These are phyloP conservation scores for Pulveroboletus sp. DNA, from an alignment of 768 basidiomycete species.

Conservation along the genomic window DNA sequence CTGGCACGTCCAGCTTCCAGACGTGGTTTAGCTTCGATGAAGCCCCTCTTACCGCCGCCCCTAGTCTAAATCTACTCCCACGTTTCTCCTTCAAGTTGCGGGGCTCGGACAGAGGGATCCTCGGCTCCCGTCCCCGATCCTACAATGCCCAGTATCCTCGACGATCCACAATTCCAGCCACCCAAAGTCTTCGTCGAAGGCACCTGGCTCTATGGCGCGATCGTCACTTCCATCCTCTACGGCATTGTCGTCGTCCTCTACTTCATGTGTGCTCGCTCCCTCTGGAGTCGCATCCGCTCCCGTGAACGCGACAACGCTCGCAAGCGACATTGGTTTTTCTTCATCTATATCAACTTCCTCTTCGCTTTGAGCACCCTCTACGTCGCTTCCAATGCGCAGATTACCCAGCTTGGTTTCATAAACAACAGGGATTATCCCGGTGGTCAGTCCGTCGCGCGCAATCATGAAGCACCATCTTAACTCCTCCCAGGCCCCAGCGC, in stretches of 20 bases:
- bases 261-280: constrained; percentile 25
- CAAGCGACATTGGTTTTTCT: constrained; percentile 26
- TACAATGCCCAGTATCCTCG: constrained; percentile 15
- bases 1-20: neutral
- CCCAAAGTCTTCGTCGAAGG: constrained; percentile 22
- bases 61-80: constrained; percentile 1
- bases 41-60: neutral
- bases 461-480: neutral
- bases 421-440: constrained; percentile 31
- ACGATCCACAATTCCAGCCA: constrained; percentile 9
- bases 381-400: constrained; percentile 18
- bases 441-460: constrained; percentile 12
- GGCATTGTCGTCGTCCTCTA: constrained; percentile 26
- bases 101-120: neutral
- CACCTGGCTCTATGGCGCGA: constrained; percentile 30
- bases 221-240: constrained; percentile 27
- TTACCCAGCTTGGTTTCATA: constrained; percentile 31
- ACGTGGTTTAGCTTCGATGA: constrained; percentile 1
- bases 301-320: neutral
- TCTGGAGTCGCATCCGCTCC: constrained; percentile 23
- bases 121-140: neutral
- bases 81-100: constrained; percentile 2
- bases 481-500: constrained; percentile 19
- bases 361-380: constrained; percentile 30
- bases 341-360: constrained; percentile 27